Base-by-base conservation (phyloP, 78 protist genomes). In the Dictyostelium intermedium region DNA sequence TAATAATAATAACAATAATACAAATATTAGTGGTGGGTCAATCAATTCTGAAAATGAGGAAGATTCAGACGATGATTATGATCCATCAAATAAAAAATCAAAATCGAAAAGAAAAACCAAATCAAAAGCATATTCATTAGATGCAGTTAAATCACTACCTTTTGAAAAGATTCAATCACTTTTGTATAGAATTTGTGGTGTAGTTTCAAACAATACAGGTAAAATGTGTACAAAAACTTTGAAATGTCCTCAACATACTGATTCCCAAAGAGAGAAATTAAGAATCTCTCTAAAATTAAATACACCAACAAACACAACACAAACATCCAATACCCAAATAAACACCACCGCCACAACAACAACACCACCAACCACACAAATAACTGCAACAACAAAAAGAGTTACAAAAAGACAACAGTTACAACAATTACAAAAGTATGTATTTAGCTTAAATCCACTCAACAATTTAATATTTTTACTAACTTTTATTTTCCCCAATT, bases 181-280 rank as follows among this genome's bases (percentile, higher is more conserved):
- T 7, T 50, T 89, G 10, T 11, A 30, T 41, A 60, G 47, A 47
- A 50, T 63, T 77, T 91, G 95, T 83, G 95, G 91, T 14, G 95
- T 91, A 2, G 79, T 84, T 47, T 91, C 95, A 78, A 91, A 37
- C 9, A 91, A 53, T 41, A 91, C 95, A 1, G 91, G 91, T 47
- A 91, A 74, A 63, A 50, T 91, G 85, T 92, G 96, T 60, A 82
- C 91, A 25, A 80, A 86, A 34, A 83, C 96, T 34, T 61, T 92
- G 47, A 92, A 85, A 61, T 92, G 96, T 76, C 96, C 96, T 20
- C 84, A 77, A 78, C 95, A 91, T 50, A 78, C 85, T 23, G 95
- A 91, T 23, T 82, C 74, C 27, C 95, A 84, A 37, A 83, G 95
- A 79, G 92, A 84, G 18, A 77, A 83, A 37, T 30, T 91, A 27